Conservation (phyloP, 768 basidiomycete genomes). For the Boletus rubropictus region DNA sequence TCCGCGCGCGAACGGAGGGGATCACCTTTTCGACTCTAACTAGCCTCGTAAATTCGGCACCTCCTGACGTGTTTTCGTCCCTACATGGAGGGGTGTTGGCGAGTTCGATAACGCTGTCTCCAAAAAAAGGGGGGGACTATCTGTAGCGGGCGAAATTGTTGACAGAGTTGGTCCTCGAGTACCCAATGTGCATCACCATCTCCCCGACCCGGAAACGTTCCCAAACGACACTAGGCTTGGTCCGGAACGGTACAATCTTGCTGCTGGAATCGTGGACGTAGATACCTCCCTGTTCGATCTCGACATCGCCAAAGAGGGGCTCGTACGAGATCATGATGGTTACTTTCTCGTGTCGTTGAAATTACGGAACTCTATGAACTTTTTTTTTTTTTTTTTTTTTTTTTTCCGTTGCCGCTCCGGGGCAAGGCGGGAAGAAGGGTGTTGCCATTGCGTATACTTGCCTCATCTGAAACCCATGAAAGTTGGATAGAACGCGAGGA, state of each 20-base stretch:
- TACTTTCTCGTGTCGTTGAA: constrained; percentile 5
- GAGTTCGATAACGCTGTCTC: not conserved
- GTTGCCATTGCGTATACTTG: not conserved
- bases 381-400: constrained; percentile 9
- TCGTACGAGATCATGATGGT: constrained; percentile 41
- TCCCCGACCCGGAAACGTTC: constrained; percentile 59
- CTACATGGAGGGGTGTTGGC: not conserved
- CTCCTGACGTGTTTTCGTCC: constrained; percentile 52
- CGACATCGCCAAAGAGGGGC: constrained; percentile 40
- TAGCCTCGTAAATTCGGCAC: constrained; percentile 42
- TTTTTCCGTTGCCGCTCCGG: constrained; percentile 25
- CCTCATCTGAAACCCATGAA: constrained; percentile 41
- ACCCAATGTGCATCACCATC: constrained; percentile 45
- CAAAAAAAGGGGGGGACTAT: constrained; percentile 18
- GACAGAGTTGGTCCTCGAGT: constrained; percentile 34
- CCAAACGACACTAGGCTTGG: constrained; percentile 45
- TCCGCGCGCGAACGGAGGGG: constrained; percentile 8
- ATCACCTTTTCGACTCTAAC: constrained; percentile 36
- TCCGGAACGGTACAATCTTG: constrained; percentile 51
- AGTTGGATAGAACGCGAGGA: constrained; percentile 46
- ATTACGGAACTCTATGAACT: constrained; percentile 4
- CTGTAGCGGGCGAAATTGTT: constrained; percentile 47
- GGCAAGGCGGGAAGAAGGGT: not conserved
- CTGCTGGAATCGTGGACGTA: constrained; percentile 56
- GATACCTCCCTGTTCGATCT: constrained; percentile 49